Base-by-base conservation (phyloP, 2,329 filamentous ascomycete genomes). In the Pseudopithomyces chartarum region DNA sequence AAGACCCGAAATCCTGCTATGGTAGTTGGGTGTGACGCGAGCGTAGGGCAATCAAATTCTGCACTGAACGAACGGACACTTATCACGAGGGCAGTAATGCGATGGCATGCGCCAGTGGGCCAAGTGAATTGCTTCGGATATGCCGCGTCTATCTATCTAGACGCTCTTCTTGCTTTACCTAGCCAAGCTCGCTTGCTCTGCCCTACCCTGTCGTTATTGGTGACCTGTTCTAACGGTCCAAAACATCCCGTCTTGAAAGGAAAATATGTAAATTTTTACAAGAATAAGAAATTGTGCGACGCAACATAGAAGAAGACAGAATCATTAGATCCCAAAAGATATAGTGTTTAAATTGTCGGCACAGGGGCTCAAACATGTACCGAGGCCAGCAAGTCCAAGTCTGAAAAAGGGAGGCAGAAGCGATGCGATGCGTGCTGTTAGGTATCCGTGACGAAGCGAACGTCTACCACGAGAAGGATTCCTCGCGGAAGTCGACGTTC, bases 401-500 rank as follows among this genome's bases (percentile, higher is more conserved):
- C 29, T 13, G 38, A 19, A 42, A 38, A 46, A 7, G 47, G 34
- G 42, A 51, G 26, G 13, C 22, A 20, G 26, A n/a, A 22, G 48
- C 26, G 38, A 52, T 44, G 49, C 32, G 17, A 44, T 52, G 26
- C 26, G 6, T 10, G 58, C 46, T 22, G 42, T 53, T 17, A 34
- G 15, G 56, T 48, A 38, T 12, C 32, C 20, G 45, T 54, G 55
- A 57, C 44, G 12, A 45, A 7, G 23, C 49, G 42, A 8, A 43
- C 46, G 49, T 62, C 59, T 73, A 87, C 84, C 84, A 87, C 42
- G 83, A 84, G 77, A 93, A 94, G 4, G 89, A 88, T 75, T 93
- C 90, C 77, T 94, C 90, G 58, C 90, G 83, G 73, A 93, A 92
- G 69, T 93, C 90, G 53, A 93, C 86, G 57, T 86, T 85, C 61